These are phyloP conservation scores for Balakata baccata DNA, from an alignment of 345 rosid species.

Conservation along the genomic window DNA sequence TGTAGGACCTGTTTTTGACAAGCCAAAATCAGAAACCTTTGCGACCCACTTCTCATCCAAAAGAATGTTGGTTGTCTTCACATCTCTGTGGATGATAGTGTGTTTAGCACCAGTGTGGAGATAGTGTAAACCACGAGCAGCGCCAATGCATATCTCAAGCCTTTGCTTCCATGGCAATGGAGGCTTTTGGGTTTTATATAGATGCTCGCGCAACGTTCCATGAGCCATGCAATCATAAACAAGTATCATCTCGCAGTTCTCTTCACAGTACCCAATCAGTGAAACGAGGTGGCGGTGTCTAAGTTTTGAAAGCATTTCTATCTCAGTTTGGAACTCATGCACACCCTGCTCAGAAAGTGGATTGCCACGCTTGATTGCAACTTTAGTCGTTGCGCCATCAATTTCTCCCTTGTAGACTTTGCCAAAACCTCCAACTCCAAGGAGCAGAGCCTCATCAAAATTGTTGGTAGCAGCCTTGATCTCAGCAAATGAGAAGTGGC, in stretches of 20 bases:
- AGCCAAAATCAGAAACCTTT: conserved; percentile 94
- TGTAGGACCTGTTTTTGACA: conserved; percentile 95
- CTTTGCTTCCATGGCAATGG: conserved; percentile 96
- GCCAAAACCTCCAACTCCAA: conserved; percentile 97
- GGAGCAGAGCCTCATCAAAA: conserved; percentile 80
- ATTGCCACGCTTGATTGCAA: conserved; percentile 96
- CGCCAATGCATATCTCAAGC: conserved; percentile 94
- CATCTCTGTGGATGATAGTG: conserved; percentile 95
- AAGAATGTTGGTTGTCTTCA: conserved; percentile 94
- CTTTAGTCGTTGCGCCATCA: conserved; percentile 82
- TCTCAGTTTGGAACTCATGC: conserved; percentile 96
- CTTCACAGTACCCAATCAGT: conserved; percentile 92
- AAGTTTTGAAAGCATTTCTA: conserved; percentile 96
- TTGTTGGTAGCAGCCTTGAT: conserved; percentile 92
- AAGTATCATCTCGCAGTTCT: conserved; percentile 91
- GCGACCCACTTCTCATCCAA: conserved; percentile 99
- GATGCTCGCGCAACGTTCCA: conserved; percentile 93
- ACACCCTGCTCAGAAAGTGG: conserved; percentile 98
- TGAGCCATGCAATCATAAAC: conserved; percentile 96
- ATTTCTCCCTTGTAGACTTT: conserved; percentile 93
- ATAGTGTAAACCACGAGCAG: conserved; percentile 93
- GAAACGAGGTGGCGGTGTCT: conserved; percentile 96
- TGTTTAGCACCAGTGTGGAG: conserved; percentile 97
- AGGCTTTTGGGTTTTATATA: conserved; percentile 83
- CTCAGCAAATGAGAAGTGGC: conserved; percentile 94